Base-by-base conservation (phyloP, 345 rosid genomes). In the Brassica incana region DNA sequence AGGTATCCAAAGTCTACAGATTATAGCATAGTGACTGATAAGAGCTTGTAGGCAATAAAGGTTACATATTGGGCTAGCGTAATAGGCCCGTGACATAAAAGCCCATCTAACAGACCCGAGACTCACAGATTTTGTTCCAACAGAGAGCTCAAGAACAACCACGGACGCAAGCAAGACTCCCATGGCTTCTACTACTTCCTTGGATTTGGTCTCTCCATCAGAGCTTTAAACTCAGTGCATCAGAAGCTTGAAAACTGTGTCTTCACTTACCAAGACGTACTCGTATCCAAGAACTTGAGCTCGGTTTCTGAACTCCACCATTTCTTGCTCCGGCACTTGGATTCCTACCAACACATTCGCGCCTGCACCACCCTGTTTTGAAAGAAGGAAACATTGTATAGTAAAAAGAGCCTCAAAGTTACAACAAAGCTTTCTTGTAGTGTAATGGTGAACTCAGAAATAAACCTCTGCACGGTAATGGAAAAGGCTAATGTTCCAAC, bases 401-500 rank as follows among this genome's bases (percentile, higher is more conserved):
- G 25, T 23, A 23, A 23, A 23, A 23, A 23, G 2, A 23, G 25
- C 25, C 25, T 23, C 25, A 23, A 48, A 4, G 50, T 23, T 63
- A 7, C 32, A 14, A 70, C 27, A 52, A 30, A 6, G 10, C 32
- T n/a, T 35, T 54, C 59, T 50, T 56, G 3, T 36, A 25, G 50
- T 65, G 59, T 11, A 8, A 16, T 36, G 60, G 50, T 65, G 45
- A 11, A 8, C 3, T 12, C 15, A 36, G 32, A 65, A 43, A 72
- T 84, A 35, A 76, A 91, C 99, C 97, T 95, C 84, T 71, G 82
- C 86, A 65, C 98, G 94, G 87, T 93, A 95, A 84, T 90, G 98
- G 90, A 95, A 93, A 85, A 93, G 87, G 70, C 88, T 93, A 52
- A 95, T 95, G 87, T 95, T 88, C 98, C 99, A 93, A 9, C 88